Conservation (phyloP, 306 rosid species). For the Medicago truncatula region DNA sequence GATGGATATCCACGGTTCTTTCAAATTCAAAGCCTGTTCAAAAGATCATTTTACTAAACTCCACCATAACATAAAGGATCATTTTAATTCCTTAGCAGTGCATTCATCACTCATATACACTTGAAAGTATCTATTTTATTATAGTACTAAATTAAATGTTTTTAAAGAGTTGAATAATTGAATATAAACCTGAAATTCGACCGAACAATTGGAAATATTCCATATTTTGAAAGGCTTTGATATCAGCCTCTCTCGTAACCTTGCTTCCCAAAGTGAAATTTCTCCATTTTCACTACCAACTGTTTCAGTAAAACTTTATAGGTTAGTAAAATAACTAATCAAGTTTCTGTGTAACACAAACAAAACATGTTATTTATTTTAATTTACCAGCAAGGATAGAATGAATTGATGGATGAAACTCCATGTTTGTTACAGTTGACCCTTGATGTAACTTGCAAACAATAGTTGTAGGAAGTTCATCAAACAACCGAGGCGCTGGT, state of each 20-base stretch:
- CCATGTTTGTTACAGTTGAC: constrained; percentile 56
- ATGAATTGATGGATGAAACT: constrained; percentile 63
- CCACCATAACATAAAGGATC: constrained; percentile 8
- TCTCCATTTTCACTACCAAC: constrained; percentile 71
- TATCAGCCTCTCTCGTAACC: constrained; percentile 51
- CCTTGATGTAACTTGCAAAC: constrained; percentile 57
- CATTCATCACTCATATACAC: neutral
- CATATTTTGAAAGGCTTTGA: constrained; percentile 56
- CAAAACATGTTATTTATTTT: neutral
- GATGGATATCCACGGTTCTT: constrained; percentile 57
- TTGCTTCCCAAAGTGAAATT: constrained; percentile 63
- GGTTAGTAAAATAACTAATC: constrained; percentile 9
- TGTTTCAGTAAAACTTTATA: constrained; percentile 40
- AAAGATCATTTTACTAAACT: constrained; percentile 5
- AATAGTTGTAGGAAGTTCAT: constrained; percentile 56
- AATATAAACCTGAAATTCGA: constrained; percentile 53
- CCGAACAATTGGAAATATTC: constrained; percentile 44
- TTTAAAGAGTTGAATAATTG: neutral
- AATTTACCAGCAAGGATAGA: constrained; percentile 63
- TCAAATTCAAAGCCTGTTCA: constrained; percentile 54
- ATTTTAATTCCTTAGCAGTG: neutral
- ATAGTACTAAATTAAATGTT: constrained; percentile 14
- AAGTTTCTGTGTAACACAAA: neutral
- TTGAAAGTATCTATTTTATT: neutral
- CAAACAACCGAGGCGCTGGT: constrained; percentile 45